Evolutionary conservation across 1,139 yeast species (phyloP), one percentile per base, ranked within the genome.

Genomic region (Pichia kudriavzevii): DNA sequence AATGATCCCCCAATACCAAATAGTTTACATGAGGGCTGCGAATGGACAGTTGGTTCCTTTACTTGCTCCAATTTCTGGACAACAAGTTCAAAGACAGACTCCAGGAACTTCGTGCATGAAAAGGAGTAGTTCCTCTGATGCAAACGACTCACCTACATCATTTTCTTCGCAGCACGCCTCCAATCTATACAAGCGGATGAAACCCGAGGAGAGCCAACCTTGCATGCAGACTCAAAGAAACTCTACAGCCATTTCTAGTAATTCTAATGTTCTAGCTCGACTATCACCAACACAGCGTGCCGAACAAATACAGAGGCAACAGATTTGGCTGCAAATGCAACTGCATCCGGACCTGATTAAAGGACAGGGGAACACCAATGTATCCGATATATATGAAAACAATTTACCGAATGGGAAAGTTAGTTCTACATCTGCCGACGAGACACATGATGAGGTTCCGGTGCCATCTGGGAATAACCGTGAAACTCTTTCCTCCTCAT

Each of bases 11-110:
- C n/a, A n/a, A n/a, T 22, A 30, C 15, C 38, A 26, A 24, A 19
- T 35, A 12, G 26, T 23, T 8, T 39, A 36, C 22, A 15, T 37
- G 3, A 30, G 16, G 22, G 26, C 35, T 27, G 26, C 30, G 9
- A 33, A 16, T 20, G 40, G 40, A 9, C 37, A 30, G n/a, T 4
- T 36, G 3, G 16, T 39, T 10, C 42, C 42, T 3, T 28, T 39
- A 4, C 7, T 34, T 10, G n/a, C 23, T 10, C 23, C 23, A n/a
- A 9, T 21, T 21, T 21, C 23, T 21, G 9, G 11, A n/a, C 11
- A n/a, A n/a, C 9, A 10, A 10, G 23, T 9, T 21, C 23, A 9
- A 21, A 10, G 23, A 9, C 9, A 21, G 11, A 10, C n/a, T 21
- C n/a, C 23, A n/a, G 11, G n/a, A 21, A n/a, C n/a, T n/a, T n/a